phyloP scores from a whole-genome alignment of 768 basidiomycete species.

The Dioszegia aurantiaca region DNA sequence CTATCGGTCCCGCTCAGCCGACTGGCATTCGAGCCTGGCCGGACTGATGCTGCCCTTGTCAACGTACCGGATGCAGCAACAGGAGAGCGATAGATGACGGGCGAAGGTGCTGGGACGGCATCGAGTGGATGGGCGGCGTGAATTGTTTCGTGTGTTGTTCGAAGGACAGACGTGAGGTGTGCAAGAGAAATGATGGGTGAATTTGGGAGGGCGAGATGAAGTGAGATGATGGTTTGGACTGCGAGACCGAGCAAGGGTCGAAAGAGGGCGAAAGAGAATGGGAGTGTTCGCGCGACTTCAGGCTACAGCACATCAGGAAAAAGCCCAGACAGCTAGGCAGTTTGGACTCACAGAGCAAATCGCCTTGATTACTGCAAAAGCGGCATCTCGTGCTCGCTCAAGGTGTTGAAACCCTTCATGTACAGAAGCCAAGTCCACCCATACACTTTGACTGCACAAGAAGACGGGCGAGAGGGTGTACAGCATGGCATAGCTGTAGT shows the following conservation, averaged over 20 bases:
- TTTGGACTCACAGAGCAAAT: conserved; percentile 44
- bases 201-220: conserved; percentile 27
- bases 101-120: neutral
- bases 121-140: conserved; percentile 34
- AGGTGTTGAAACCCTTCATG: conserved; percentile 43
- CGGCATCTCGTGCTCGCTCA: conserved; percentile 45
- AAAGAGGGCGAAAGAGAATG: conserved; percentile 47
- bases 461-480: conserved; percentile 41
- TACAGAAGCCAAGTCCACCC: conserved; percentile 36
- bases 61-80: neutral
- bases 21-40: conserved; percentile 10
- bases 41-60: neutral
- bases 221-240: conserved; percentile 34
- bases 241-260: conserved; percentile 42
- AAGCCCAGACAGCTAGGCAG: neutral
- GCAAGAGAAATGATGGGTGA: conserved; percentile 40
- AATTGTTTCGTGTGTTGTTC: conserved; percentile 39
- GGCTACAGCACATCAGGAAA: conserved; percentile 20
- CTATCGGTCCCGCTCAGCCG: neutral
- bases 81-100: neutral
- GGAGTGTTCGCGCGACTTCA: conserved; percentile 46
- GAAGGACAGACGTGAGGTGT: conserved; percentile 36
- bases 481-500: conserved; percentile 47
- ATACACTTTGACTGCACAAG: conserved; percentile 29
- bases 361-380: conserved; percentile 46